Base-by-base conservation (phyloP, 192 early-diverging fungal genomes). In the Coemansia asiatica region DNA sequence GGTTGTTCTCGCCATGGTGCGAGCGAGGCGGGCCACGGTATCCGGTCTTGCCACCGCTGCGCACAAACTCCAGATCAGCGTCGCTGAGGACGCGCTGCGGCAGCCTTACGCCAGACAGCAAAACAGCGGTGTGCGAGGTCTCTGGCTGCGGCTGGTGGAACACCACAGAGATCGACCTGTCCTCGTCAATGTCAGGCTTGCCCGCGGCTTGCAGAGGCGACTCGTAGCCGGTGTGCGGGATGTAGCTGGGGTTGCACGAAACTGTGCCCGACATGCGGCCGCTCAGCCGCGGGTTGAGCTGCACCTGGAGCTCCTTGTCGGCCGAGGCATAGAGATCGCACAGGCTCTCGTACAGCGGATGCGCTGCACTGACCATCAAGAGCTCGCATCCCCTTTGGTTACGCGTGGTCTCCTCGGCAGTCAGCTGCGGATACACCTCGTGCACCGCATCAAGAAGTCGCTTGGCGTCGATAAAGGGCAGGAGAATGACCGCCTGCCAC, bases 401-500 rank as follows among this genome's bases (percentile, higher is more conserved):
- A 23, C 96, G 88, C 23, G 67, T 62, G 9, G 63, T 66, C 66
- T 97, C 95, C 23, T 94, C 92, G 7, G 85, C 77, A 1, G 85
- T 85, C 26, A 98, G 70, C 47, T 84, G 65, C 54, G 85, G 75
- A 23, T 90, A 89, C 8, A 82, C 81, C 46, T 85, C 82, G 26
- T 85, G 71, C 69, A 96, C 82, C 15, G 92, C 90, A 13, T 83
- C 79, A 10, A 96, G 67, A 27, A 99, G 69, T 28, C 95, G 85
- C 55, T 84, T 73, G 62, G 95, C 85, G 67, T 98, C 93, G 76
- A 99, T 94, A 56, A 99, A 99, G 0, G 96, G 96, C 60, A 99
- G 86, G 56, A 95, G 85, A 13, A 90, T 94, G 10, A 99, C 92
- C 18, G 91, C 92, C 78, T 92, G 90, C 97, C 97, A 99, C 58